These are phyloP conservation scores for Chamaenerion angustifolium DNA, from an alignment of 345 rosid genomes.

Conservation along the genomic window DNA sequence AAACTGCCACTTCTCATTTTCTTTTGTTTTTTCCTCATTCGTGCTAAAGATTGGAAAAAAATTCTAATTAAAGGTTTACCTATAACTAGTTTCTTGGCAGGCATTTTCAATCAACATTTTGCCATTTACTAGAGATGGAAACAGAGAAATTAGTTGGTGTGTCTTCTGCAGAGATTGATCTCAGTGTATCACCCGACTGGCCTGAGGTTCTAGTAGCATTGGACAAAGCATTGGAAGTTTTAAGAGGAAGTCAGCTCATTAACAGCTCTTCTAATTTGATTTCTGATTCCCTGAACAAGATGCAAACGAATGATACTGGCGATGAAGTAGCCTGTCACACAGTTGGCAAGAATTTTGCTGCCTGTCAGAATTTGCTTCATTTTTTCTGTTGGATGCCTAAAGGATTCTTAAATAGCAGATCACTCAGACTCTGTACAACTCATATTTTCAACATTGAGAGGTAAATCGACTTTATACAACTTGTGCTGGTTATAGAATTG, in stretches of 20 bases:
- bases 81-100: constrained; percentile 69
- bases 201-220: constrained; percentile 34
- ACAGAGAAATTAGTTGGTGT: constrained; percentile 18
- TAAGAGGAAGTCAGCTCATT: constrained; percentile 8
- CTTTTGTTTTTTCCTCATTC: not conserved
- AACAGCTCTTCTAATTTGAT: constrained; percentile 8
- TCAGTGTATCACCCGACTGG: constrained; percentile 47
- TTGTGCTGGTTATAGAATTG: constrained; percentile 1
- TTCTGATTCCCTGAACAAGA: constrained; percentile 15
- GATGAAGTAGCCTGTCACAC: constrained; percentile 16
- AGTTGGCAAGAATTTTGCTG: constrained; percentile 20
- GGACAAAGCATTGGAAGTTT: constrained; percentile 22
- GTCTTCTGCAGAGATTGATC: constrained; percentile 19
- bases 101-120: constrained; percentile 53
- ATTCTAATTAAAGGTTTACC: not conserved
- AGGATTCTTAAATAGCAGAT: constrained; percentile 42
- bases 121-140: constrained; percentile 36
- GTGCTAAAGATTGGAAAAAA: not conserved
- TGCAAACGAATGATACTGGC: constrained; percentile 15
- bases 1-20: not conserved
- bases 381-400: constrained; percentile 70
- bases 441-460: constrained; percentile 58
- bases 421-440: constrained; percentile 38
- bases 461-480: constrained; percentile 20
- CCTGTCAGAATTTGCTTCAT: constrained; percentile 49